Evolutionary conservation across 2,329 filamentous ascomycete genomes (phyloP).

Genomic region (Leptodontidium sp.): DNA sequence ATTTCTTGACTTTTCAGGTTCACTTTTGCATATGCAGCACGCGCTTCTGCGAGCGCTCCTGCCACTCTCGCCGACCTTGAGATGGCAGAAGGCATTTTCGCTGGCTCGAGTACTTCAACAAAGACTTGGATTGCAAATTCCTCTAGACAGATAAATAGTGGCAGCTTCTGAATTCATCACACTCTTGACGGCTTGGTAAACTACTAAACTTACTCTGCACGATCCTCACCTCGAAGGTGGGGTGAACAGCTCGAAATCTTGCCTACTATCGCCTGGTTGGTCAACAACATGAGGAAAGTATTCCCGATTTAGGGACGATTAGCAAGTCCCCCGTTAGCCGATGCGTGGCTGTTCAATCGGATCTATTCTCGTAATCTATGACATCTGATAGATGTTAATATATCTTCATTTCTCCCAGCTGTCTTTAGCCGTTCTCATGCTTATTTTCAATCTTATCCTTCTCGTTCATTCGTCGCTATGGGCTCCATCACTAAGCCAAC

Average conservation of each 20-base stretch:
- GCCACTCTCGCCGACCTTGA: slow-evolving; percentile 16
- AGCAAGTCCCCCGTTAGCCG: slow-evolving; percentile 5
- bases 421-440: neutral
- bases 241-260: slow-evolving; percentile 1
- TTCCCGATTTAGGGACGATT: slow-evolving; percentile 18
- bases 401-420: slow-evolving; percentile 15
- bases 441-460: neutral
- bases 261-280: slow-evolving; percentile 5
- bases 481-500: slow-evolving; percentile 25
- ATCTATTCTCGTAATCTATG: slow-evolving; percentile 9
- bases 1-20: slow-evolving; percentile 23
- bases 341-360: slow-evolving; percentile 17
- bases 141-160: neutral
- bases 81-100: slow-evolving; percentile 25
- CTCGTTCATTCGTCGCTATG: slow-evolving; percentile 4
- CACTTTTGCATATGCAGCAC: slow-evolving; percentile 22
- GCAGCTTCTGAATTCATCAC: neutral
- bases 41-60: slow-evolving; percentile 19
- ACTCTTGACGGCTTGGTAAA: too few relatives aligned
- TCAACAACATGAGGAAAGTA: slow-evolving; percentile 16
- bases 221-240: slow-evolving; percentile 1
- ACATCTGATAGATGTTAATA: neutral
- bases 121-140: neutral
- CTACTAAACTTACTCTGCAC: slow-evolving; percentile 2
- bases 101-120: neutral